Percentiles rank a stretch among this genome's conserved stretches.
Evolutionary conservation across 176 grass and related monocot species (phyloP).

Genomic region (Zoysia japonica): DNA sequence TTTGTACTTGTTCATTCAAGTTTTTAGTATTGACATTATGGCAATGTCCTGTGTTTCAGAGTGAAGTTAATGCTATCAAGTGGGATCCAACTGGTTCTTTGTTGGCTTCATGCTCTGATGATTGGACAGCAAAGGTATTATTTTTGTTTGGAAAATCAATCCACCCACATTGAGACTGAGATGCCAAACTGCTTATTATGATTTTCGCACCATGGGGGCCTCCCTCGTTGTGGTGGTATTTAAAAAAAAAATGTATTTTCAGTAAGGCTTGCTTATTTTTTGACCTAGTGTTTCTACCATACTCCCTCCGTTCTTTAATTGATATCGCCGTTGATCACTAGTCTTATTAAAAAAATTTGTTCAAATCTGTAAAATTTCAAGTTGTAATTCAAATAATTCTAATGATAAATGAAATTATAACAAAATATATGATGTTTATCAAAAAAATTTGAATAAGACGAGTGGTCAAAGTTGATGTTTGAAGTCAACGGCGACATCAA

Average conservation of each 20-base stretch:
- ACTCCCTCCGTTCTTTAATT: no score
- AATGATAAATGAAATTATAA: no score
- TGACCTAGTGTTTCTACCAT: neutral
- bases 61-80: constrained; percentile 99
- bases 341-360: no score
- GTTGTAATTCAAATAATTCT: no score
- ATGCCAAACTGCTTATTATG: neutral
- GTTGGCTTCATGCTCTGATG: constrained; percentile 96
- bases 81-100: constrained; percentile 96
- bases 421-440: no score
- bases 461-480: no score
- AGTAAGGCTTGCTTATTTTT: neutral
- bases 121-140: constrained; percentile 86
- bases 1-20: constrained; percentile 19
- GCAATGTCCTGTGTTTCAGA: constrained; percentile 47
- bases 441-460: no score
- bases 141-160: constrained; percentile 20
- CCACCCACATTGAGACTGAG: neutral
- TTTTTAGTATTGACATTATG: neutral
- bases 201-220: neutral
- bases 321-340: no score
- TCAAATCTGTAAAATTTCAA: no score
- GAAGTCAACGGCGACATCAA: no score
- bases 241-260: no score
- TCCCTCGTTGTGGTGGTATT: no score